phyloP scores from a whole-genome alignment of 768 basidiomycete species.

The Leucocoprinus birnbaumii region DNA sequence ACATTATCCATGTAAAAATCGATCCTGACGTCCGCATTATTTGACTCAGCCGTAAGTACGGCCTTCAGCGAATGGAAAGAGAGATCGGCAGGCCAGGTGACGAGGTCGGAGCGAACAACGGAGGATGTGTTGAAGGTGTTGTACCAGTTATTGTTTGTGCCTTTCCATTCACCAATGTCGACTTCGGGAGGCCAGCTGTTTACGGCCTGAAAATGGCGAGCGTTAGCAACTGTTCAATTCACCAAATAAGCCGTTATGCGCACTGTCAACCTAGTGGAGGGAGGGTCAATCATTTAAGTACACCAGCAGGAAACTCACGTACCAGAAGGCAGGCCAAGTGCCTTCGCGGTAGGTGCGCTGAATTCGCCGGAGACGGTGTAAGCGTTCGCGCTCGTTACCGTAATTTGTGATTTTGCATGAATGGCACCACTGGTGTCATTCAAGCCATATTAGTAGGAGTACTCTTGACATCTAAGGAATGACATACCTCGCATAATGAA shows the following conservation, averaged over 20 bases:
- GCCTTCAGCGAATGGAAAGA: constrained; percentile 42
- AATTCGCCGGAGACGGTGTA: constrained; percentile 43
- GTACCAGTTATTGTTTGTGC: constrained; percentile 40
- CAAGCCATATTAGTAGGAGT: background rate
- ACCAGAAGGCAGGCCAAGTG: constrained; percentile 47
- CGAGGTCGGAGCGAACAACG: constrained; percentile 34
- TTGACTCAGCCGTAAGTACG: constrained; percentile 34
- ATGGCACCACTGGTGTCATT: constrained; percentile 30
- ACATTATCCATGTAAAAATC: constrained; percentile 40
- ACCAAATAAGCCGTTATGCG: background rate
- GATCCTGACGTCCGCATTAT: constrained; percentile 34
- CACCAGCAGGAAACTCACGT: background rate
- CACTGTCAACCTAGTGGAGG: constrained; percentile 7
- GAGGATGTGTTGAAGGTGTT: constrained; percentile 45
- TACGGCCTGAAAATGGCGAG: constrained; percentile 26
- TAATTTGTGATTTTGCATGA: constrained; percentile 39
- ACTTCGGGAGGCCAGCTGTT: constrained; percentile 41
- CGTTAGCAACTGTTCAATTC: background rate
- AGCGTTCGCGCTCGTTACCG: constrained; percentile 30
- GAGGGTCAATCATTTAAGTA: background rate
- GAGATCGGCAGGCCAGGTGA: constrained; percentile 39
- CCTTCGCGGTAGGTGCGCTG: constrained; percentile 36
- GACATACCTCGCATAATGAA: constrained; percentile 36
- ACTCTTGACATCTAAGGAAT: background rate
- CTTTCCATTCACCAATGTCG: constrained; percentile 46